phyloP scores from a whole-genome alignment of 2,329 filamentous ascomycete genomes.

The Alternaria angustiovoidea region DNA sequence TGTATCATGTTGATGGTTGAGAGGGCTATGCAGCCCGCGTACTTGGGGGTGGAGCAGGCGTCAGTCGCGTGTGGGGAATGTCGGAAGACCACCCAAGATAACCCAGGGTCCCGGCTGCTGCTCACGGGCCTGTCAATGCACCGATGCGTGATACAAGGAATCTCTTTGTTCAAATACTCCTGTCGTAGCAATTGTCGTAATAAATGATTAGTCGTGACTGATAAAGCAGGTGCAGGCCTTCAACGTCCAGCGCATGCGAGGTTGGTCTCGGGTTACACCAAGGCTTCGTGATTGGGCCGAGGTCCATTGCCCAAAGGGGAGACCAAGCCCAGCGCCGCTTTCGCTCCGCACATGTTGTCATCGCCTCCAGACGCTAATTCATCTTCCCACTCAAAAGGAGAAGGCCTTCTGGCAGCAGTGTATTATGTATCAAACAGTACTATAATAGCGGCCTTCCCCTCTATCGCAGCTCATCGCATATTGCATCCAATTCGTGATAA shows the following conservation, averaged over 20 bases:
- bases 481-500: not conserved
- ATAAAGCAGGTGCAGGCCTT: not conserved
- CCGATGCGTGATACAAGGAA: not conserved
- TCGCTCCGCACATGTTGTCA: not conserved
- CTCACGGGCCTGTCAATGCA: slow-evolving; percentile 14
- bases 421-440: not conserved
- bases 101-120: slow-evolving; percentile 14
- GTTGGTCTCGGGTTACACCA: slow-evolving; percentile 16
- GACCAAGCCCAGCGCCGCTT: slow-evolving; percentile 12
- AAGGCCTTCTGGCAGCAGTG: not conserved
- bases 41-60: slow-evolving; percentile 17
- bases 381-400: too few species aligned
- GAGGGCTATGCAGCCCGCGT: slow-evolving; percentile 8
- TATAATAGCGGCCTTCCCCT: too few species aligned
- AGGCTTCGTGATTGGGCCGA: slow-evolving; percentile 23
- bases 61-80: slow-evolving; percentile 27
- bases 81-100: slow-evolving; percentile 4
- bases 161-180: too few species aligned
- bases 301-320: slow-evolving; percentile 26
- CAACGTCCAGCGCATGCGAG: slow-evolving; percentile 12
- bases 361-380: not conserved
- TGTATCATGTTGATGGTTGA: slow-evolving; percentile 62
- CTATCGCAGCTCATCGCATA: too few species aligned
- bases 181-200: not conserved
- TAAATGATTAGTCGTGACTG: not conserved